phyloP scores from a whole-genome alignment of 495 filamentous ascomycete genomes.

The Tuber calosporum region DNA sequence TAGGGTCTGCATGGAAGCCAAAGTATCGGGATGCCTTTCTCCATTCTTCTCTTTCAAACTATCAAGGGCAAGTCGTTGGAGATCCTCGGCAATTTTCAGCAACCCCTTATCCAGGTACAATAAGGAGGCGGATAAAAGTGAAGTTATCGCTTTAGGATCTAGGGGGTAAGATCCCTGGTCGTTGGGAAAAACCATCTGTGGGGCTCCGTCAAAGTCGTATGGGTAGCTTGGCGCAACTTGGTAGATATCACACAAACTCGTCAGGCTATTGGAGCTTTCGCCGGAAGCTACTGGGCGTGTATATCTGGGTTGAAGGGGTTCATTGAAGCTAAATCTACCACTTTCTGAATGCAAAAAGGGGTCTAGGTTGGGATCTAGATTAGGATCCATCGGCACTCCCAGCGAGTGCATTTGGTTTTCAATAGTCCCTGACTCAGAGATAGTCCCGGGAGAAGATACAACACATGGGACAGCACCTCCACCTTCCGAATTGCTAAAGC shows the following conservation, averaged over 20 bases:
- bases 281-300: neutral
- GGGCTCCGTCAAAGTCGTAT: neutral
- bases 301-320: neutral
- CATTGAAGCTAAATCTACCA: neutral
- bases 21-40: conserved; percentile 41
- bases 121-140: neutral
- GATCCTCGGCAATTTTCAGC: conserved; percentile 5
- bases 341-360: neutral
- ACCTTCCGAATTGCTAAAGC: neutral
- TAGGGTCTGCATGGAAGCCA: conserved; percentile 43
- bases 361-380: neutral
- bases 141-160: conserved; percentile 3
- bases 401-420: neutral
- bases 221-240: neutral
- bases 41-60: conserved; percentile 15
- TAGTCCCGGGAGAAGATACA: conserved; percentile 1
- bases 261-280: neutral
- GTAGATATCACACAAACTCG: neutral
- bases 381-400: neutral
- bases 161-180: neutral
- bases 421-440: neutral
- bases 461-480: neutral
- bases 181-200: conserved; percentile 1
- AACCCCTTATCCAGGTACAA: neutral
- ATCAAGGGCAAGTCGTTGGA: conserved; percentile 1